Evolutionary conservation across 345 rosid species (phyloP).

Genomic region (Atalantia buxifolia): DNA sequence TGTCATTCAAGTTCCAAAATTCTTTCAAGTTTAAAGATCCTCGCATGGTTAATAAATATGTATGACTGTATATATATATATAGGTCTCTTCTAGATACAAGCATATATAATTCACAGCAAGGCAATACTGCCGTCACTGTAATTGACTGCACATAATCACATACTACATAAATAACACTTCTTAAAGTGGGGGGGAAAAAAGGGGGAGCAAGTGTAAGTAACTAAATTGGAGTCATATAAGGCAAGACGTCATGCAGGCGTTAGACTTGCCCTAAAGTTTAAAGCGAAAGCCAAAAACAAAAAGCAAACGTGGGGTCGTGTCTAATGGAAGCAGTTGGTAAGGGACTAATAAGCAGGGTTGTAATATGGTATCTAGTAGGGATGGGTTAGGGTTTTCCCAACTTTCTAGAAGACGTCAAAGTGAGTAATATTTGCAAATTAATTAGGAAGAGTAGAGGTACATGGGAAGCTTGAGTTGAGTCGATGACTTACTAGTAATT

Average conservation of each 20-base stretch:
- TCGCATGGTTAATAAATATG: too few species aligned
- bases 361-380: neutral
- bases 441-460: neutral
- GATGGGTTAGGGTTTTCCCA: neutral
- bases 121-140: too few species aligned
- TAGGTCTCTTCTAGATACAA: too few species aligned
- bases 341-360: neutral
- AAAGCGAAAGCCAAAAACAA: neutral
- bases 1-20: neutral
- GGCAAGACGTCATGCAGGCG: conserved; percentile 14
- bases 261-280: conserved; percentile 15
- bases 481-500: neutral
- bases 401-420: conserved; percentile 10
- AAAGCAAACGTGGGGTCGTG: neutral
- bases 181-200: too few species aligned
- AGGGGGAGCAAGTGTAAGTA: neutral
- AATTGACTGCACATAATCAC: too few species aligned
- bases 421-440: conserved; percentile 1
- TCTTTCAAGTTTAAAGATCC: neutral
- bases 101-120: too few species aligned
- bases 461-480: conserved; percentile 25
- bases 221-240: neutral
- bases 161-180: too few species aligned
- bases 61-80: too few species aligned
- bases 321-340: neutral